Conservation (phyloP, 345 rosid species). For the Citrus unshiu region DNA sequence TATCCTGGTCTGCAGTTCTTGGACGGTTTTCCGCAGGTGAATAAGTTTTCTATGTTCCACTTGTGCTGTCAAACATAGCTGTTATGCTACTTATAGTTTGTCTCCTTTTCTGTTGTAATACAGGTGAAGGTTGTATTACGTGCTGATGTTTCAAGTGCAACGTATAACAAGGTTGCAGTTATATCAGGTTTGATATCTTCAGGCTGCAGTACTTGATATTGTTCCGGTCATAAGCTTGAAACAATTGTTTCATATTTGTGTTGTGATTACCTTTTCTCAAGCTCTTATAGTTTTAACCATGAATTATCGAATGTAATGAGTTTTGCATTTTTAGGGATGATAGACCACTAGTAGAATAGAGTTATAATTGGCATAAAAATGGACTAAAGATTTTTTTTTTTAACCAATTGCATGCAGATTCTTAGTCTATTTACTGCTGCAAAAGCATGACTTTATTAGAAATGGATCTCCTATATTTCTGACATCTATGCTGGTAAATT, state of each 20-base stretch:
- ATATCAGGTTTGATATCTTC: slow-evolving; percentile 63
- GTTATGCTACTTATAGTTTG: neutral
- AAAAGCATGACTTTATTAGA: neutral
- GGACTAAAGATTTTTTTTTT: neutral
- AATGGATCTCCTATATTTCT: neutral
- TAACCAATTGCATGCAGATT: neutral
- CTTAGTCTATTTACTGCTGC: neutral
- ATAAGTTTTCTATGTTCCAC: neutral
- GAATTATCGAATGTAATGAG: neutral
- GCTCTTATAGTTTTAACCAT: neutral
- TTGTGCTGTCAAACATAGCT: neutral
- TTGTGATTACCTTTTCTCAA: neutral
- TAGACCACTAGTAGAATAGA: neutral
- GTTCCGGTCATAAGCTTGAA: neutral
- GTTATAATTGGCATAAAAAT: neutral
- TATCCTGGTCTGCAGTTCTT: slow-evolving; percentile 82
- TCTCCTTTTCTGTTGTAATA: slow-evolving; percentile 1
- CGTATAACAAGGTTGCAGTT: slow-evolving; percentile 79
- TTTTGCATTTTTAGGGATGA: neutral
- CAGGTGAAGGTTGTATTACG: slow-evolving; percentile 94
- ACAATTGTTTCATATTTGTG: neutral
- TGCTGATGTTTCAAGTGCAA: slow-evolving; percentile 71
- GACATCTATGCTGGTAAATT: neutral
- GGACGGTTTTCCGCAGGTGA: slow-evolving; percentile 94
- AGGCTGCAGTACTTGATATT: neutral